Percentiles rank a stretch among this genome's conserved stretches.
These are phyloP conservation scores for Sparassis latifolia DNA, from an alignment of 1,284 basidiomycete species.

Conservation along the genomic window DNA sequence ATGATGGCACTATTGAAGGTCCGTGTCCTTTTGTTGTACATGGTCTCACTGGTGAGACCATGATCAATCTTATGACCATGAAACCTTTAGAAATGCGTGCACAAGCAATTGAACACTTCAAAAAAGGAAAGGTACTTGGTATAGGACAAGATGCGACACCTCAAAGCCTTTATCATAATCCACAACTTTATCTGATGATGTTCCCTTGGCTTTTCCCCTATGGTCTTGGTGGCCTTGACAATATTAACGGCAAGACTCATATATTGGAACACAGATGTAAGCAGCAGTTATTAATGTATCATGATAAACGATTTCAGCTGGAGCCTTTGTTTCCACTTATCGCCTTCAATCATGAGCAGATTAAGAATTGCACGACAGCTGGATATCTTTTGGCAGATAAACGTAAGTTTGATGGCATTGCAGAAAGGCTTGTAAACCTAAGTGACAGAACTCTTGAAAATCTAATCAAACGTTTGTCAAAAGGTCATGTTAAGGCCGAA, in stretches of 20 bases:
- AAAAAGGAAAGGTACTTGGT: not conserved
- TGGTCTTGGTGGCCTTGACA: not conserved
- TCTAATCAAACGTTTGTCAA: not conserved
- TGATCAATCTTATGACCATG: not conserved
- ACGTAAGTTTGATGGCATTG: not conserved
- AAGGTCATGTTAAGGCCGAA: constrained; percentile 1
- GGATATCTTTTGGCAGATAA: not conserved
- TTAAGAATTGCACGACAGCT: not conserved
- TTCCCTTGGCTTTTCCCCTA: not conserved
- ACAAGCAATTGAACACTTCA: not conserved
- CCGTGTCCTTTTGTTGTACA: not conserved
- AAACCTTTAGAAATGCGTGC: not conserved
- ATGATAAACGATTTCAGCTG: not conserved
- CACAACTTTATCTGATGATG: not conserved
- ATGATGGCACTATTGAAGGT: not conserved
- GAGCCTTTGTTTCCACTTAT: not conserved
- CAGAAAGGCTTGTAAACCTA: not conserved
- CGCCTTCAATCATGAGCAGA: not conserved
- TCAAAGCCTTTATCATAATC: not conserved
- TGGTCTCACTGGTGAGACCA: not conserved
- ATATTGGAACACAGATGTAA: not conserved
- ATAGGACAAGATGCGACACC: not conserved
- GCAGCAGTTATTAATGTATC: not conserved
- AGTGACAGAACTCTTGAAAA: not conserved
- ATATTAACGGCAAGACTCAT: not conserved